phyloP scores from a whole-genome alignment of 257 asterid genomes.

The Fraxinus pennsylvanica region DNA sequence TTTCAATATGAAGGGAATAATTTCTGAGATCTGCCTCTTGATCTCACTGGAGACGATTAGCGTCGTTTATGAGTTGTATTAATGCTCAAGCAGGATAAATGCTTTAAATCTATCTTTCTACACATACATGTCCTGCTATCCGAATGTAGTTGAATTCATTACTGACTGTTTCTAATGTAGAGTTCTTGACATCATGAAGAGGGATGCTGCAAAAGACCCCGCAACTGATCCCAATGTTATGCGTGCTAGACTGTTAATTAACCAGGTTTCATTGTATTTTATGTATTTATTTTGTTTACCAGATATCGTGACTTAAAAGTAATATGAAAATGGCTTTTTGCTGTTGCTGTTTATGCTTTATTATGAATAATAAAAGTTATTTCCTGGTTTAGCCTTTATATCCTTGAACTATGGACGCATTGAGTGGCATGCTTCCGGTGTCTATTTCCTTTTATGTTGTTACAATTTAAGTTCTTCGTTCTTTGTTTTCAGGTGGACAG shows the following conservation, averaged over 20 bases:
- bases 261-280: slow-evolving; percentile 56
- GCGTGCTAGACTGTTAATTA: slow-evolving; percentile 71
- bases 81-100: neutral
- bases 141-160: slow-evolving; percentile 3
- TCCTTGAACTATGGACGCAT: neutral
- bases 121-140: slow-evolving; percentile 17
- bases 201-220: slow-evolving; percentile 81
- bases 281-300: slow-evolving; percentile 6
- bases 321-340: slow-evolving; percentile 13
- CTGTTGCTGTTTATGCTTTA: neutral
- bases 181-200: slow-evolving; percentile 87
- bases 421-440: neutral
- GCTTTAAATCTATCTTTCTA: neutral
- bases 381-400: slow-evolving; percentile 8
- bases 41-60: neutral
- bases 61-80: neutral
- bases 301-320: neutral
- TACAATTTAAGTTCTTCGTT: slow-evolving; percentile 14
- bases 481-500: slow-evolving; percentile 74
- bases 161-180: slow-evolving; percentile 41
- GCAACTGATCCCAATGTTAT: slow-evolving; percentile 56
- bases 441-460: neutral
- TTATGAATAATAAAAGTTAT: neutral
- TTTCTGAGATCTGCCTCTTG: neutral
- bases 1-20: neutral